Conservation (phyloP, 176 grass and related monocot genomes). For the Zizania latifolia region DNA sequence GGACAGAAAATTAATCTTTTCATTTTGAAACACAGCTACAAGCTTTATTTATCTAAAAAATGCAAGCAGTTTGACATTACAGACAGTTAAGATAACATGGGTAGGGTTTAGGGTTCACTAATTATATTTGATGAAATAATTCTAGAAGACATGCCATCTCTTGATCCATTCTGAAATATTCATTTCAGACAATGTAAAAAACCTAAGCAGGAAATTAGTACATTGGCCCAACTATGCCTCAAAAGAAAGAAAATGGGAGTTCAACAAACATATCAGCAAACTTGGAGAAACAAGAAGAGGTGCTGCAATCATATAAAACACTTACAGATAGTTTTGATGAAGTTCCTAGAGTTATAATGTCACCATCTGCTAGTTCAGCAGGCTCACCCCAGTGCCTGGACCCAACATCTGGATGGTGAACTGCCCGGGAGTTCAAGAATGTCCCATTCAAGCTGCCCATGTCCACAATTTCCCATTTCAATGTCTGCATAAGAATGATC, state of each 20-base stretch:
- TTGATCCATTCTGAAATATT: neutral
- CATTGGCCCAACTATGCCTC: neutral
- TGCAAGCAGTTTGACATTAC: neutral
- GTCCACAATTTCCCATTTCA: slow-evolving; percentile 82
- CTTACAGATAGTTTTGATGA: slow-evolving; percentile 75
- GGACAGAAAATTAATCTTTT: neutral
- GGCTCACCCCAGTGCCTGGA: slow-evolving; percentile 61
- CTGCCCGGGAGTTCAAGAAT: slow-evolving; percentile 52
- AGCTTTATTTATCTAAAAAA: neutral
- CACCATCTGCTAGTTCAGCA: slow-evolving; percentile 68
- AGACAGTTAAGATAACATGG: neutral
- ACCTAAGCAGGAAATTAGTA: neutral
- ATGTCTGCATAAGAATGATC: slow-evolving; percentile 34
- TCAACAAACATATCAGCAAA: neutral
- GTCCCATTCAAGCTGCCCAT: slow-evolving; percentile 94
- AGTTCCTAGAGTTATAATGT: slow-evolving; percentile 70
- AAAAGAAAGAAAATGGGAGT: neutral
- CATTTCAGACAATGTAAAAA: neutral
- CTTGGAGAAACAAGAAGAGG: neutral
- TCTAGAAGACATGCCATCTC: neutral
- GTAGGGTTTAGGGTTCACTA: neutral
- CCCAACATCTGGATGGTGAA: slow-evolving; percentile 54
- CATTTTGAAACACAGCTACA: neutral
- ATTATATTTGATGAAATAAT: slow-evolving; percentile 1
- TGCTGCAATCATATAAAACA: slow-evolving; percentile 3